Evolutionary conservation across 345 rosid species (phyloP), one percentile per base, ranked within the genome.

Genomic region (Rhizophora apiculata): DNA sequence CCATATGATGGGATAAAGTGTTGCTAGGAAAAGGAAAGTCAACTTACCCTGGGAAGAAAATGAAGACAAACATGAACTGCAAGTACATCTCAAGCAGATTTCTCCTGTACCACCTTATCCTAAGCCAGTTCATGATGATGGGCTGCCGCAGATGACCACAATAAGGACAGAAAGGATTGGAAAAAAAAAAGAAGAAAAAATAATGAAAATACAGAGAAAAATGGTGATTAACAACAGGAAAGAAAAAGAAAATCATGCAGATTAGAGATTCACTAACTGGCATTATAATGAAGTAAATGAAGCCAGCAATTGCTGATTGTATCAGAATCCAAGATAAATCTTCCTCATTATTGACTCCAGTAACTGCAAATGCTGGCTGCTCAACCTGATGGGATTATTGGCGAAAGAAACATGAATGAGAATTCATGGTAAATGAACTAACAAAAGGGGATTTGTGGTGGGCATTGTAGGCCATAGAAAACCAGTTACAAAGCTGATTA

Each of bases 31-130:
- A 55, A 16, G 24, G 8, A 18, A 10, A 36, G 55, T 9, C 4
- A 34, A 63, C 87, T 84, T 49, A 91, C 97, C 93, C 93, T 0
- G 97, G 95, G 67, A 89, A 94, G 88, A 91, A 94, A 69, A 91
- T 1, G 90, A 94, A 91, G 75, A 89, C 87, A 78, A 65, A 89
- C 97, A 91, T 91, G 85, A 94, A 91, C 79, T 94, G 97, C 46
- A 91, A 46, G 67, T 88, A 89, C 97, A 86, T 94, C 78, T 94
- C 95, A 49, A 91, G 43, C 18, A 88, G 82, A 39, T 89, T 91
- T 74, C 97, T 88, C 72, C 78, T 88, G 81, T 94, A 94, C 96
- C 89, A 85, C 73, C 95, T 89, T 71, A 84, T 65, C 81, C 98
- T 81, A 8, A 89, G 81, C 96, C 96, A 91, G 83, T 91, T 91